Base-by-base conservation (phyloP, 352 stramenopile genomes). In the Hyaloperonospora brassicae region DNA sequence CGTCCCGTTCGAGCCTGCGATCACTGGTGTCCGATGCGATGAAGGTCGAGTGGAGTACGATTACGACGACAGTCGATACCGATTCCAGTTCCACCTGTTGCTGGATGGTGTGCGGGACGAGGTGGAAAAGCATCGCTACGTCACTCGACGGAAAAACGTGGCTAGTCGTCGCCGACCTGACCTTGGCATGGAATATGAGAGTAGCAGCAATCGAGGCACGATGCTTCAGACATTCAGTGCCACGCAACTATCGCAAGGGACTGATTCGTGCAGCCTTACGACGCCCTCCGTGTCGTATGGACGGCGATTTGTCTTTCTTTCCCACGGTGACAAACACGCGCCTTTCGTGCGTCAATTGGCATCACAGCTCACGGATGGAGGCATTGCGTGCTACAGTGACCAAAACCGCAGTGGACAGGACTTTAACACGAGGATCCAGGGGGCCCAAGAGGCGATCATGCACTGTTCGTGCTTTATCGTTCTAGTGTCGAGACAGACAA, bases 31-130 rank as follows among this genome's bases (percentile, higher is more conserved):
- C 83, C 6, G 0, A 73, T 84, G 49, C 57, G 59, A 0, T 52
- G 50, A 64, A 6, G 54, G 66, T 22, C 75, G 89, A 55, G 86
- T 92, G 41, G 78, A 84, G 60, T 93, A 91, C 57, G 69, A 84
- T 39, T 93, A 93, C 55, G 66, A 85, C 21, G 79, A 89, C n/a
- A 43, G 38, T 25, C 80, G 76, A 63, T 93, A 78, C 50, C 64
- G 82, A 50, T 50, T 66, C 6, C 81, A 93, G 49, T 88, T 92
- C 55, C 79, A 79, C 0, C 56, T 89, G 53, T 38, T 93, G 23
- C 59, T 92, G 0, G 84, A 93, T 56, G 81, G 84, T 1, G 77
- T 93, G 2, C 79, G 79, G 1, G 84, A 93, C 43, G 84, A 93
- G 48, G 84, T 93, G 30, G 76, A 93, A 46, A 89, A 89, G 61